A percentile compares a stretch with the other conserved stretches of the same genome.
phyloP scores from a whole-genome alignment of 495 filamentous ascomycete genomes.

The Aspergillus campestris region DNA sequence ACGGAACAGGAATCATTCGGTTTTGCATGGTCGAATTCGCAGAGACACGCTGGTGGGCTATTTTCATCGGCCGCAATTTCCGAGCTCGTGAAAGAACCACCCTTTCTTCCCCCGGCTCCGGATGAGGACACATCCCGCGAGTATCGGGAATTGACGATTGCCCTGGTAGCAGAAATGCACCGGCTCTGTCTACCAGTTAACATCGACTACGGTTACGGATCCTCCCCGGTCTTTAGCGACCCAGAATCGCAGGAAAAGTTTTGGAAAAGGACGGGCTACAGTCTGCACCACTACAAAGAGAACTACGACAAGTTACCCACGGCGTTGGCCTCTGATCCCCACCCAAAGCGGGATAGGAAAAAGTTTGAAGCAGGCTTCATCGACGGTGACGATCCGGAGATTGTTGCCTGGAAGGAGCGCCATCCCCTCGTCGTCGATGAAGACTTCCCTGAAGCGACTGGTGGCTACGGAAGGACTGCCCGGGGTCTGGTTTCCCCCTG shows the following conservation, averaged over 20 bases:
- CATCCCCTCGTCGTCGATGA: slow-evolving; percentile 3
- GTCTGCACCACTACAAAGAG: slow-evolving; percentile 4
- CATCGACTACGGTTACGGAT: slow-evolving; percentile 2
- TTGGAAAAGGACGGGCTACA: slow-evolving; percentile 6
- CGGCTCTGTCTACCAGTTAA: slow-evolving; percentile 6
- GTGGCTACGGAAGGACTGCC: slow-evolving; percentile 5
- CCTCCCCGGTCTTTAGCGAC: slow-evolving; percentile 8
- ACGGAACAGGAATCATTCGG: slow-evolving; percentile 7
- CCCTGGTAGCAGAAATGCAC: slow-evolving; percentile 2
- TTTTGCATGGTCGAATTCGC: slow-evolving; percentile 12
- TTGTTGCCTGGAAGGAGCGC: slow-evolving; percentile 5
- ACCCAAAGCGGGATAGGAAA: slow-evolving; percentile 5
- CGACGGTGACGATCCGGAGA: slow-evolving; percentile 5
- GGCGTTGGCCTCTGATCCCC: slow-evolving; percentile 6
- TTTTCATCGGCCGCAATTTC: slow-evolving; percentile 6
- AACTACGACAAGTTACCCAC: slow-evolving; percentile 5
- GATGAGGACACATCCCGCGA: slow-evolving; percentile 3
- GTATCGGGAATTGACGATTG: slow-evolving; percentile 3
- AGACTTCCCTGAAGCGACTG: slow-evolving; percentile 8
- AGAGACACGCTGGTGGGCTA: slow-evolving; percentile 9
- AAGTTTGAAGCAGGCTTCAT: slow-evolving; percentile 2
- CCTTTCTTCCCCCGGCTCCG: not conserved
- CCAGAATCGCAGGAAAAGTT: slow-evolving; percentile 1
- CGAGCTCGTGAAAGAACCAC: slow-evolving; percentile 3
- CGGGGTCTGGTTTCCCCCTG: slow-evolving; percentile 1